Percentiles rank a stretch among this genome's conserved stretches.
phyloP scores from a whole-genome alignment of 106 monocot species.

The Dioscorea alata region DNA sequence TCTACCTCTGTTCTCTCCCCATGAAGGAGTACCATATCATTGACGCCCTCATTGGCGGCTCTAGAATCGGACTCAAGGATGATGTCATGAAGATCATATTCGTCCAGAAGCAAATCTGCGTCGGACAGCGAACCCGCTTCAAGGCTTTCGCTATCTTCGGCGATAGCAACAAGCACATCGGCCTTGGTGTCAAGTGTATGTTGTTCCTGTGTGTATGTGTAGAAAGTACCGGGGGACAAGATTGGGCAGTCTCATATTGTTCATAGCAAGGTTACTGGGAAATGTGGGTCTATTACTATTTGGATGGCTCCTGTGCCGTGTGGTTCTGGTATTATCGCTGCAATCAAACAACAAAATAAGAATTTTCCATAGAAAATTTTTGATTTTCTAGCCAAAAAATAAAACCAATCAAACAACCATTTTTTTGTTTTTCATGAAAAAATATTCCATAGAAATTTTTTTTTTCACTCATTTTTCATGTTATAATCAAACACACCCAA shows the following conservation, averaged over 20 bases:
- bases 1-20: conserved; percentile 53
- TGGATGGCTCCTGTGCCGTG: conserved; percentile 40
- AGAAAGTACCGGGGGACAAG: conserved; percentile 51
- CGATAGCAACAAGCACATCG: conserved; percentile 41
- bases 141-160: conserved; percentile 53
- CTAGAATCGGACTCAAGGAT: conserved; percentile 23
- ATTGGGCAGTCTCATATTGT: conserved; percentile 40
- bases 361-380: no score
- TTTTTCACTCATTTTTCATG: no score
- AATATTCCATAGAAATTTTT: no score
- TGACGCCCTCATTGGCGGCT: conserved; percentile 17
- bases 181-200: conserved; percentile 56
- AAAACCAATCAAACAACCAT: no score
- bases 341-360: no score
- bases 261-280: conserved; percentile 43
- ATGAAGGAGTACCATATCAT: conserved; percentile 65
- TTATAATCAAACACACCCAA: no score
- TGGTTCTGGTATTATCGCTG: conserved; percentile 35
- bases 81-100: conserved; percentile 54
- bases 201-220: conserved; percentile 41
- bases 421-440: no score
- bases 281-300: conserved; percentile 36
- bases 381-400: no score
- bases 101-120: conserved; percentile 45
- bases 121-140: conserved; percentile 41